These are phyloP conservation scores for Torrubiellomyces zombiae DNA, from an alignment of 2,329 filamentous ascomycete species.

Conservation along the genomic window DNA sequence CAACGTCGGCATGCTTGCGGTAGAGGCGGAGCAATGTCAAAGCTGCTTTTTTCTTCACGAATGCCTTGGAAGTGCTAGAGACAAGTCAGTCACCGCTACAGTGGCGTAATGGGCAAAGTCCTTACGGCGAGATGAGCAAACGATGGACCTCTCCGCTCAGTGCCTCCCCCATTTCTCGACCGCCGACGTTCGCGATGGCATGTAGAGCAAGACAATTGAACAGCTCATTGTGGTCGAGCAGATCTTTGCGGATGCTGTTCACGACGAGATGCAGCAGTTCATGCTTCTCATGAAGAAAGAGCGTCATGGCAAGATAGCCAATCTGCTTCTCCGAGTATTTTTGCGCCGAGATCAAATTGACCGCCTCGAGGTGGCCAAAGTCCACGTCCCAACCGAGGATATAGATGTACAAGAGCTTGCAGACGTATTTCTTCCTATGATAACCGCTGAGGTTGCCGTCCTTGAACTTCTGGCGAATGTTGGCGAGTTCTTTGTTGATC, in stretches of 20 bases:
- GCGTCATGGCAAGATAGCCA: conserved; percentile 89
- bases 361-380: conserved; percentile 94
- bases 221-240: conserved; percentile 87
- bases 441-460: conserved; percentile 87
- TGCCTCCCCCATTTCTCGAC: conserved; percentile 93
- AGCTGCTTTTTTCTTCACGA: conserved; percentile 98
- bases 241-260: conserved; percentile 94
- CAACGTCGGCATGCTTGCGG: conserved; percentile 83
- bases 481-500: conserved; percentile 98
- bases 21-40: conserved; percentile 85
- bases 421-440: conserved; percentile 99
- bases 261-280: conserved; percentile 91
- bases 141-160: conserved; percentile 83
- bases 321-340: conserved; percentile 99
- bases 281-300: conserved; percentile 94
- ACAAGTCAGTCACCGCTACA: conserved; percentile 1
- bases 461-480: conserved; percentile 97
- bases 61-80: conserved; percentile 60
- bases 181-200: conserved; percentile 93
- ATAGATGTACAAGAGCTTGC: conserved; percentile 98
- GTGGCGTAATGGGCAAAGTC: conserved; percentile 7
- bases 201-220: conserved; percentile 95
- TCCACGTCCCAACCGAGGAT: conserved; percentile 98
- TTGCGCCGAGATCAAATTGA: conserved; percentile 88
- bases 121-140: conserved; percentile 83